Conservation (phyloP, 352 stramenopile genomes). For the Chrysophaeum taylorii region DNA sequence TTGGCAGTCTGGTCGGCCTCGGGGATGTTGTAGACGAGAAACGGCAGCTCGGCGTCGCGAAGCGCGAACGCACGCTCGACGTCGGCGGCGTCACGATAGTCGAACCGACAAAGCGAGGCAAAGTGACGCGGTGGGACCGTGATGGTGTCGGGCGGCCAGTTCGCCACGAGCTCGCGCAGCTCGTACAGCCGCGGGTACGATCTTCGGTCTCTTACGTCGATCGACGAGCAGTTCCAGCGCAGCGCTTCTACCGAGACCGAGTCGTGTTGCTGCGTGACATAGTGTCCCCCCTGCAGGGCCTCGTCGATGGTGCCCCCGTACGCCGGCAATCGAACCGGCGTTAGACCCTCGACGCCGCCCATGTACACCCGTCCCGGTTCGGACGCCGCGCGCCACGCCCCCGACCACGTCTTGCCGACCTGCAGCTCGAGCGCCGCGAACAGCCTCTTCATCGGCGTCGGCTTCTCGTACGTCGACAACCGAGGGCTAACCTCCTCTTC, state of each 20-base stretch:
- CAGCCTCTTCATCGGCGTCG: neutral
- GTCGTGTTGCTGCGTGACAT: neutral
- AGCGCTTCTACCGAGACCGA: neutral
- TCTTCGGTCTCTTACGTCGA: neutral
- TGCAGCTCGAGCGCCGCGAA: neutral
- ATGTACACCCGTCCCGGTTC: neutral
- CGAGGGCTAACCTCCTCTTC: too few species aligned
- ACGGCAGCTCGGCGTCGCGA: conserved; percentile 65
- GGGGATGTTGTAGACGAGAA: conserved; percentile 64
- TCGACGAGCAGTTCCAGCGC: neutral
- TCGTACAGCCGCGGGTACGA: neutral
- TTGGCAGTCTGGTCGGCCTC: conserved; percentile 39
- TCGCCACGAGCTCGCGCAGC: neutral
- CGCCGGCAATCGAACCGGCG: neutral
- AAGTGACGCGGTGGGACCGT: conserved; percentile 24
- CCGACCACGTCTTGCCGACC: neutral
- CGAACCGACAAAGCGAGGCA: conserved; percentile 32
- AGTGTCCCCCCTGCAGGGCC: neutral
- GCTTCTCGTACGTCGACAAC: conserved; percentile 6
- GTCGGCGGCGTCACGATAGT: conserved; percentile 49
- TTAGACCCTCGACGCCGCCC: neutral
- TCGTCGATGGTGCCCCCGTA: neutral
- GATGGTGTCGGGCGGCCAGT: conserved; percentile 11
- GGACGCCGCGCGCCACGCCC: neutral
- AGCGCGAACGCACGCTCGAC: conserved; percentile 46